Conservation (phyloP, 2,329 filamentous ascomycete genomes). For the Penicillium concentricum region DNA sequence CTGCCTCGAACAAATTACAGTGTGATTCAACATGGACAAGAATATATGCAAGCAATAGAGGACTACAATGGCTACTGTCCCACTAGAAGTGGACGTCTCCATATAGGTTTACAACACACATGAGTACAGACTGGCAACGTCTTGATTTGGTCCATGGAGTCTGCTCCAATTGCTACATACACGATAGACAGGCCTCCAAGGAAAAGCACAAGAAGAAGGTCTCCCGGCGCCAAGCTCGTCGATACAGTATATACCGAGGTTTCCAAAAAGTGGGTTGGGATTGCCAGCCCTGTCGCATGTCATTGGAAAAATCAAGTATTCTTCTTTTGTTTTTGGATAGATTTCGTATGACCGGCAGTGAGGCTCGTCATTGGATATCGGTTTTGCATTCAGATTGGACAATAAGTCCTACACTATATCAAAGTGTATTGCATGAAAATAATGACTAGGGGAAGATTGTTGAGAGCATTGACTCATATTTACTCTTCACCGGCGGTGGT, state of each 20-base stretch:
- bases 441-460: conserved; percentile 18
- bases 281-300: conserved; percentile 4
- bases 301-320: conserved; percentile 10
- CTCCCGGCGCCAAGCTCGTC: conserved; percentile 2
- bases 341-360: conserved; percentile 16
- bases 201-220: conserved; percentile 2
- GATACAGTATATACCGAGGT: conserved; percentile 10
- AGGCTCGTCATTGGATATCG: conserved; percentile 26
- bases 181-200: conserved; percentile 7
- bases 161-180: conserved; percentile 12
- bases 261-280: conserved; percentile 2
- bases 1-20: not conserved
- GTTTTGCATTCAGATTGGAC: conserved; percentile 20
- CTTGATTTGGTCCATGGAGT: conserved; percentile 11
- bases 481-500: conserved; percentile 44
- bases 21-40: not conserved
- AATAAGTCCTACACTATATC: conserved; percentile 16
- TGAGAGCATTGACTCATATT: conserved; percentile 36
- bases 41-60: not conserved
- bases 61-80: not conserved
- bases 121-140: conserved; percentile 9
- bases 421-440: conserved; percentile 18
- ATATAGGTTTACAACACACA: not conserved
- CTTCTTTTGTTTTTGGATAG: conserved; percentile 14
- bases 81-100: not conserved